Conservation (phyloP, 2,329 filamentous ascomycete species). For the Sporothrix pseudoabietina region DNA sequence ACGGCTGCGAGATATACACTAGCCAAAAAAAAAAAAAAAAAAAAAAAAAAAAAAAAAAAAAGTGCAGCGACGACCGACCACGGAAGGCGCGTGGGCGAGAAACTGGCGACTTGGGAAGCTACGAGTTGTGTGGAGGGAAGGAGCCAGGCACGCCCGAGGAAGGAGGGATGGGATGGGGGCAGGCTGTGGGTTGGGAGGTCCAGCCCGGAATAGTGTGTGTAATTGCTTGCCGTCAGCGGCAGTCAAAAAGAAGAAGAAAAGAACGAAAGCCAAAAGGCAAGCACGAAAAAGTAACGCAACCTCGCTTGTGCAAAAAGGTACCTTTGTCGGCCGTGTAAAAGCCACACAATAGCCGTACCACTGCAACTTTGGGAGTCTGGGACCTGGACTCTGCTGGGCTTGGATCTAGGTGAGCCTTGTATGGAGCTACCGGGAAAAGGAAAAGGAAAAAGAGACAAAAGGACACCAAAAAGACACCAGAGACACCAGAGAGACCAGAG, state of each 20-base stretch:
- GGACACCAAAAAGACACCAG: too few relatives aligned
- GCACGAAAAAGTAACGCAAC: conserved; percentile 14
- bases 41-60: neutral
- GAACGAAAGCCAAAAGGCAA: neutral
- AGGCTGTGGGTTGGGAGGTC: neutral
- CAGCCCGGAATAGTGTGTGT: conserved; percentile 24
- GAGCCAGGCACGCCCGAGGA: conserved; percentile 3
- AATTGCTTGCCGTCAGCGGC: conserved; percentile 25
- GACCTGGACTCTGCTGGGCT: neutral
- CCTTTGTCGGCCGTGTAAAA: neutral
- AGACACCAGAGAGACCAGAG: too few relatives aligned
- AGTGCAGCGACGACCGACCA: neutral
- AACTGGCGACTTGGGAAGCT: neutral
- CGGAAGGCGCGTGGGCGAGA: conserved; percentile 18
- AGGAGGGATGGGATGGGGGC: neutral
- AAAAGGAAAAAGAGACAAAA: neutral
- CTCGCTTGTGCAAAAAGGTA: neutral
- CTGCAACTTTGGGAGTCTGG: neutral
- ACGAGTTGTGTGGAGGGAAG: neutral
- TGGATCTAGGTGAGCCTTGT: neutral
- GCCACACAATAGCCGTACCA: conserved; percentile 11
- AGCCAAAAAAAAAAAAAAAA: neutral
- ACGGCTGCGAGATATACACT: conserved; percentile 8
- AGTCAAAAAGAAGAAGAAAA: too few relatives aligned
- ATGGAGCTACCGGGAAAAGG: conserved; percentile 1